Evolutionary conservation across 1,284 basidiomycete genomes (phyloP), one percentile per base, ranked within the genome.

Genomic region (Salmacisia buchloeana): DNA sequence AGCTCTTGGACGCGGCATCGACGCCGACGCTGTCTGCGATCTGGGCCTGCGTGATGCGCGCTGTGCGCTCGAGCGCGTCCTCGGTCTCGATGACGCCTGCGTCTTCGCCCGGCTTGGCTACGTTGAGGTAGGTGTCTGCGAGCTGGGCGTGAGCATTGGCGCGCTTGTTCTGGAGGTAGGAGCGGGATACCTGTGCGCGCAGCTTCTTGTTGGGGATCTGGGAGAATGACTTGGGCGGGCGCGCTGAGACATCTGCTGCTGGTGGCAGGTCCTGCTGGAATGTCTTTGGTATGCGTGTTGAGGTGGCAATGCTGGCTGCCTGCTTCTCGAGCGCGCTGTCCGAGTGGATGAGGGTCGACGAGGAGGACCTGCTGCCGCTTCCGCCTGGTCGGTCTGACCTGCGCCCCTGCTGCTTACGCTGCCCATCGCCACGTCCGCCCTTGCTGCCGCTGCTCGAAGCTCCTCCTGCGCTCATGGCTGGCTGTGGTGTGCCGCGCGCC

Each of bases 41-140:
- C 71, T 94, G 91, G 9, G 84, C 82, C 82, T 98, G 94, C 0
- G 86, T 85, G 4, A 94, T 85, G 62, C 90, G 85, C 91, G 92
- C 97, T 3, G 94, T 97, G 71, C 86, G 83, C 76, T 97, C 94
- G 81, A 94, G 83, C 62, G 86, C 87, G 2, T 84, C 85, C 69
- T 93, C 90, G 15, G 85, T 83, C 74, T 89, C 84, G 66, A 94
- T 85, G 68, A 83, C 80, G 0, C 92, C 92, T 0, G 83, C 83
- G 7, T 89, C 88, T 59, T 78, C 75, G 13, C 76, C 75, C 1
- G 74, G 69, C 0, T 66, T 65, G 4, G 72, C 38, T 23, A 65
- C 65, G 67, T 79, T 69, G 65, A 79, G 65, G 57, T 74, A 78
- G 34, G 72, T 70, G 63, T 76, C 70, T n/a, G 76, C 76, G 21